Conservation (phyloP, 805 yeast genomes). For the Metschnikowia amazonensis region DNA sequence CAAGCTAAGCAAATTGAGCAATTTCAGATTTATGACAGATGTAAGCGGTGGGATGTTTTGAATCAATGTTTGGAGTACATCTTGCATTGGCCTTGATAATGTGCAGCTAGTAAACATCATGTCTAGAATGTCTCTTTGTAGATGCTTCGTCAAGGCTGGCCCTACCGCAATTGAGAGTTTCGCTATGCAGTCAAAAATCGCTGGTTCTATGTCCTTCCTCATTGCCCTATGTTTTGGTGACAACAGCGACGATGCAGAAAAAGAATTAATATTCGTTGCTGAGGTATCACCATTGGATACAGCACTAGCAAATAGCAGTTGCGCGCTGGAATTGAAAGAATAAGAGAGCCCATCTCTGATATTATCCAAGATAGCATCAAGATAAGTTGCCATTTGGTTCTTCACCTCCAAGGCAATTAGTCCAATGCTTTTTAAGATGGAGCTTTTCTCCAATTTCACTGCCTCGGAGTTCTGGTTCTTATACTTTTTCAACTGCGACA, state of each 20-base stretch:
- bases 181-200: slow-evolving; percentile 84
- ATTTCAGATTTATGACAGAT: slow-evolving; percentile 63
- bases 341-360: slow-evolving; percentile 69
- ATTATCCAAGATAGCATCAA: slow-evolving; percentile 82
- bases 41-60: slow-evolving; percentile 77
- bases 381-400: slow-evolving; percentile 78
- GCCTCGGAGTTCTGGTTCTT: slow-evolving; percentile 40
- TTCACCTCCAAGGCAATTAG: slow-evolving; percentile 76
- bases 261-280: slow-evolving; percentile 22
- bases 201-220: slow-evolving; percentile 74
- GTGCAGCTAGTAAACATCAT: slow-evolving; percentile 74
- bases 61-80: slow-evolving; percentile 64
- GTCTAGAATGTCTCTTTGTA: slow-evolving; percentile 77
- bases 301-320: slow-evolving; percentile 39
- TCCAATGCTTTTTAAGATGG: slow-evolving; percentile 79
- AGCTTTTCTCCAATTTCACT: slow-evolving; percentile 58
- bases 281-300: slow-evolving; percentile 26
- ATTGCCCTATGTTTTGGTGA: slow-evolving; percentile 51
- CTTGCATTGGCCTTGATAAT: slow-evolving; percentile 76
- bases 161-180: slow-evolving; percentile 87
- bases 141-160: slow-evolving; percentile 84
- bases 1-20: slow-evolving; percentile 66
- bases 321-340: slow-evolving; percentile 30
- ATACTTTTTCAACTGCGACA: slow-evolving; percentile 71
- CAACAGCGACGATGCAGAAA: slow-evolving; percentile 26